phyloP scores from a whole-genome alignment of 441 rosid species.

The Flueggea neowawraea region DNA sequence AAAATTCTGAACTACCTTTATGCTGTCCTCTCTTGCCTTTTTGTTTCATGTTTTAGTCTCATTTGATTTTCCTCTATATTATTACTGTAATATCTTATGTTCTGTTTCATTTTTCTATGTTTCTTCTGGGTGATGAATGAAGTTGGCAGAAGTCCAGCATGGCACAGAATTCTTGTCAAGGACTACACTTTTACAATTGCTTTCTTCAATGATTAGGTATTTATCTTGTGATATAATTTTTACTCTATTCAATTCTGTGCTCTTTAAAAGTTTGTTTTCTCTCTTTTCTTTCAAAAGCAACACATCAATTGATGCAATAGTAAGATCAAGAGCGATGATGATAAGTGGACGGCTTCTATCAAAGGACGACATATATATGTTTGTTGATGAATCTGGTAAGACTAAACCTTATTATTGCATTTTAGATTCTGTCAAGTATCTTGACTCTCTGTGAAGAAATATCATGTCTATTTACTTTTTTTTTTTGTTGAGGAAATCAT shows the following conservation, averaged over 20 bases:
- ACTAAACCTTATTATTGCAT: neutral
- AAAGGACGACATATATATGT: slow-evolving; percentile 40
- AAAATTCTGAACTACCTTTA: slow-evolving; percentile 8
- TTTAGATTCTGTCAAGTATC: neutral
- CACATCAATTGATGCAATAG: slow-evolving; percentile 40
- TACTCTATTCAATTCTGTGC: neutral
- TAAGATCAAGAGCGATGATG: slow-evolving; percentile 80
- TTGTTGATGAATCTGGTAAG: slow-evolving; percentile 71
- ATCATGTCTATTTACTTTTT: no score
- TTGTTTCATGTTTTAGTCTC: slow-evolving; percentile 1
- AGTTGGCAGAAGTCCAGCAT: slow-evolving; percentile 76
- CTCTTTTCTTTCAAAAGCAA: slow-evolving; percentile 34
- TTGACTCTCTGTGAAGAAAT: neutral
- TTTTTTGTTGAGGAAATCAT: no score
- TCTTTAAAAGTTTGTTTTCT: neutral
- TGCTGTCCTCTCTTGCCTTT: neutral
- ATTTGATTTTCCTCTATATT: slow-evolving; percentile 4
- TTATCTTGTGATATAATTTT: slow-evolving; percentile 7
- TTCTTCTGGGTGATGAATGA: slow-evolving; percentile 24
- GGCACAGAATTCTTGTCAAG: slow-evolving; percentile 69
- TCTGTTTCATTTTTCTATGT: no score
- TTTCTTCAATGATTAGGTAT: slow-evolving; percentile 70
- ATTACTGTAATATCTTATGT: neutral
- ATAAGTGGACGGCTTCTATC: slow-evolving; percentile 81
- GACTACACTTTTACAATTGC: slow-evolving; percentile 61